Conservation (phyloP, 129 eudicot species). For the Ambrosia trifida region DNA sequence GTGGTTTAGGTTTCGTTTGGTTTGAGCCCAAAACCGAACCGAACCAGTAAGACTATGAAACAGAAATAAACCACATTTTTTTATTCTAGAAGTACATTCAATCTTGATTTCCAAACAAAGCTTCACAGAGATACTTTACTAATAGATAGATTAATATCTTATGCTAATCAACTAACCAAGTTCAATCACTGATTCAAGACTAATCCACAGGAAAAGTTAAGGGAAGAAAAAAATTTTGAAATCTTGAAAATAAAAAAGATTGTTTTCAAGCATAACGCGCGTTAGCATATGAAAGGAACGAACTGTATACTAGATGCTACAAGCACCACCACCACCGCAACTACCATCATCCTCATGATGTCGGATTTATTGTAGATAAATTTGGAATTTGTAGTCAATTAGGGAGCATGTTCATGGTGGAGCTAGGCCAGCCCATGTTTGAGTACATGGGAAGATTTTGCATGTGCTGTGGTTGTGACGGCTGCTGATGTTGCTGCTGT, state of each 20-base stretch:
- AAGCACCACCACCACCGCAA: conserved; percentile 12
- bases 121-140: conserved; percentile 22
- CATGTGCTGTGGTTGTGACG: conserved; percentile 29
- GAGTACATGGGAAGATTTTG: conserved; percentile 61
- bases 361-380: conserved; percentile 22
- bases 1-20: too few species aligned
- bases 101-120: conserved; percentile 14
- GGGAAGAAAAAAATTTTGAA: background rate
- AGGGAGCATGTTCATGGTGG: conserved; percentile 58
- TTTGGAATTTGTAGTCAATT: conserved; percentile 32
- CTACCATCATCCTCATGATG: conserved; percentile 3
- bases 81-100: conserved; percentile 20
- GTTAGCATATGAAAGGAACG: conserved; percentile 13
- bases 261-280: conserved; percentile 15
- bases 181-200: conserved; percentile 13
- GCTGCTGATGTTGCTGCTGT: conserved; percentile 2
- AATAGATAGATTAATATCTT: conserved; percentile 4
- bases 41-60: background rate
- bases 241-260: conserved; percentile 1
- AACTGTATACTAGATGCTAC: conserved; percentile 19
- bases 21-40: too few species aligned
- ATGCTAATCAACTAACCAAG: conserved; percentile 16
- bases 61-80: conserved; percentile 16
- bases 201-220: background rate
- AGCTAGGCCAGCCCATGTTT: conserved; percentile 66